Evolutionary conservation across 495 filamentous ascomycete species (phyloP), one percentile per base, ranked within the genome.

Genomic region (Daldinia childiae): DNA sequence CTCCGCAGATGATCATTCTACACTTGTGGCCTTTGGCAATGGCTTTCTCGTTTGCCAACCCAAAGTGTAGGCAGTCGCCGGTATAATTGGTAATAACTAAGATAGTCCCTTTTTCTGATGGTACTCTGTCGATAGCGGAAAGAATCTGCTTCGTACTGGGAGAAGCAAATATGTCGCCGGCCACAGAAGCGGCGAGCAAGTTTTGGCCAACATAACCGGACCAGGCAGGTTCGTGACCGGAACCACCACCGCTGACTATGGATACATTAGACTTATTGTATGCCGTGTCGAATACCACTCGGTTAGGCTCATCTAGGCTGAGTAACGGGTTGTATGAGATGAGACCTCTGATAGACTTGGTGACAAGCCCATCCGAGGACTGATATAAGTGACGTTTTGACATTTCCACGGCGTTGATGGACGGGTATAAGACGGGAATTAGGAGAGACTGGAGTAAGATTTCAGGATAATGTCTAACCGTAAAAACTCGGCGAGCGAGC

Each of bases 61-160:
- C 87, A 62, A 90, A 90, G 74, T 90, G 87, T 60, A 90, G 79
- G 69, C 86, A 88, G 77, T 90, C 88, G 26, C 88, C 88, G 0
- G 88, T 90, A 72, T 90, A 90, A 71, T 90, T 90, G 38, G 87
- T 89, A 68, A 90, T 84, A 57, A 88, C 85, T n/a, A 90, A 74
- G 41, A 90, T 86, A 5, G 84, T 83, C 19, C 88, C 88, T 66
- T 83, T 81, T 45, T 87, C 82, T 8, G 84, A 87, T 0, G 87
- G 87, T 0, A 86, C 85, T 38, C 85, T 79, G 43, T 84, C 82
- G 41, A 89, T 83, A 17, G 82, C 87, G 21, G 87, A 84, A 30
- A 89, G 78, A 62, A 90, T 85, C 77, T 90, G 88, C 73, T 87
- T 88, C 26, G 88, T 88, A 69, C 81, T 84, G 8, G 88, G 88